A percentile compares a stretch with the other conserved stretches of the same genome.
phyloP scores from a whole-genome alignment of 176 grass and related monocot species.

The Zoysia japonica region DNA sequence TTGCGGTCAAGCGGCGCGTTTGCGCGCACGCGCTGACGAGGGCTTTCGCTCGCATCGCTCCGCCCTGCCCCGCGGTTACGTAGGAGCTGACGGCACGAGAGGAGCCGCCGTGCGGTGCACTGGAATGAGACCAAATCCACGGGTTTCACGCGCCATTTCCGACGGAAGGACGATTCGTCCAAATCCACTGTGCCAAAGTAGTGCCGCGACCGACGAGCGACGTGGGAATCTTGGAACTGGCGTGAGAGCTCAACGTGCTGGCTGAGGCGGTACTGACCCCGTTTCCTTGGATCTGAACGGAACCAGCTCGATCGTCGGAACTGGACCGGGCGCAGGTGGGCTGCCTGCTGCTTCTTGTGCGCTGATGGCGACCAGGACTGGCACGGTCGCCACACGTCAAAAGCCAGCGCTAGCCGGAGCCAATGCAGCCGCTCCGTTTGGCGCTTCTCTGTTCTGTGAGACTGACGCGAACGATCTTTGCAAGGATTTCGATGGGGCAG shows the following conservation, averaged over 20 bases:
- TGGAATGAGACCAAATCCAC: slow-evolving; percentile 36
- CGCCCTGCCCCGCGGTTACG: background rate
- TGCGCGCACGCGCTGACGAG: background rate
- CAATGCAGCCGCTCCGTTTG: background rate
- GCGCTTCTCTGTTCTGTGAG: background rate
- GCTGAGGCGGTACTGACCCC: background rate
- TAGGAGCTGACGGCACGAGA: background rate
- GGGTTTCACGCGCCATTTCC: background rate
- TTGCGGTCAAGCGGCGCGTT: slow-evolving; percentile 9
- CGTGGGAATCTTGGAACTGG: slow-evolving; percentile 18
- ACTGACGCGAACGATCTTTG: background rate
- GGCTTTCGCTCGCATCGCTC: background rate
- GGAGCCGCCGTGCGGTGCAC: slow-evolving; percentile 1
- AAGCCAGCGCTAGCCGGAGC: background rate
- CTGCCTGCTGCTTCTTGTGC: background rate
- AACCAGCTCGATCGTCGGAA: background rate
- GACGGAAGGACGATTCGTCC: background rate
- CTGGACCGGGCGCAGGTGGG: background rate
- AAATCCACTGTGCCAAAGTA: background rate
- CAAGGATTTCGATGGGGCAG: background rate
- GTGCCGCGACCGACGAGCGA: background rate
- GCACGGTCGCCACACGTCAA: slow-evolving; percentile 33
- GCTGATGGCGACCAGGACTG: background rate
- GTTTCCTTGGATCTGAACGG: background rate
- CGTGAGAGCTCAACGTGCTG: background rate